Evolutionary conservation across 1,284 basidiomycete species (phyloP).

Genomic region (Amylostereum areolatum): DNA sequence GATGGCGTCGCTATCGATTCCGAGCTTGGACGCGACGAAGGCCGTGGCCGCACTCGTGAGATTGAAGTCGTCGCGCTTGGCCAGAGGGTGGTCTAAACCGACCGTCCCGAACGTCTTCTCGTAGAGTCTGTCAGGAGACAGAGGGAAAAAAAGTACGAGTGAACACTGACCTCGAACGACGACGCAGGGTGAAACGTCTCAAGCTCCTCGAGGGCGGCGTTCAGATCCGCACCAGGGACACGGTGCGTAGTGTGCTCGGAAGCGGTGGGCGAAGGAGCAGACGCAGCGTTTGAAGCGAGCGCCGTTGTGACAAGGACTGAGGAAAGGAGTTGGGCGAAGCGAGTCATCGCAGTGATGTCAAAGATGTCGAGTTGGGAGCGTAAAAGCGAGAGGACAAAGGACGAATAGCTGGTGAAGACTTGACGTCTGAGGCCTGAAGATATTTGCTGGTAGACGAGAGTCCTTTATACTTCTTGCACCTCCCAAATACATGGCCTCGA

Average conservation of each 20-base stretch:
- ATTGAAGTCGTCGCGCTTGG: constrained; percentile 22
- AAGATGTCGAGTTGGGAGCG: too few species aligned
- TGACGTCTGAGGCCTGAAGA: too few species aligned
- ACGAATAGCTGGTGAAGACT: too few species aligned
- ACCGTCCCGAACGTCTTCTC: constrained; percentile 34
- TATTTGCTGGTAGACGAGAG: too few species aligned
- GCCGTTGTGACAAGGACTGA: constrained; percentile 23
- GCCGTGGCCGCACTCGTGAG: constrained; percentile 22
- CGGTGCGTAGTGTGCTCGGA: constrained; percentile 35
- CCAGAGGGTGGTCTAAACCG: constrained; percentile 28
- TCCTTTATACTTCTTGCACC: too few species aligned
- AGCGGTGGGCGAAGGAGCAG: constrained; percentile 22
- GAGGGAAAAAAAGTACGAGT: not conserved
- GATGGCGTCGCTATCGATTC: constrained; percentile 18
- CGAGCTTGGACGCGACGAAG: constrained; percentile 23
- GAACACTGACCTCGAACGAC: constrained; percentile 34
- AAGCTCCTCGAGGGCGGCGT: constrained; percentile 22
- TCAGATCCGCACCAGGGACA: constrained; percentile 24
- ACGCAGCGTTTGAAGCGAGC: constrained; percentile 19
- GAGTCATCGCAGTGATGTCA: too few species aligned
- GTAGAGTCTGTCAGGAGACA: not conserved
- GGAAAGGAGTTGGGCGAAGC: constrained; percentile 23
- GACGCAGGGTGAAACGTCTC: constrained; percentile 38
- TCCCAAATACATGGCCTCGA: too few species aligned
- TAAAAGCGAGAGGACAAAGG: too few species aligned